Evolutionary conservation across 2,329 filamentous ascomycete species (phyloP).

Genomic region (Tolypocladium pustulatum): DNA sequence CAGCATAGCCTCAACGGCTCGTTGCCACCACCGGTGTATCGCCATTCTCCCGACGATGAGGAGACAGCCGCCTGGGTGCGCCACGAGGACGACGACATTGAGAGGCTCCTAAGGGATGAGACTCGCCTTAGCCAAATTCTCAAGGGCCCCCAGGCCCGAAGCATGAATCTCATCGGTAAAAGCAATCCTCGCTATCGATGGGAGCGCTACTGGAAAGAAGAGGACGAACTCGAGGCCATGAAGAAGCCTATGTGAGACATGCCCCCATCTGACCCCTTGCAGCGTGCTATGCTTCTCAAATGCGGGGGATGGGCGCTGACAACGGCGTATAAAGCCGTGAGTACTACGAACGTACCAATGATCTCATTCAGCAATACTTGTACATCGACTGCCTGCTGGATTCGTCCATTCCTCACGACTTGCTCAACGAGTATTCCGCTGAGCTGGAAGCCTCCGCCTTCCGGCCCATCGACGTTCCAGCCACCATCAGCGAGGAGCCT

Average conservation of each 20-base stretch:
- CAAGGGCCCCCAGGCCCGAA: conserved; percentile 63
- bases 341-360: conserved; percentile 87
- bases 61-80: conserved; percentile 14
- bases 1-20: conserved; percentile 20
- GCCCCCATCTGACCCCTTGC: neutral
- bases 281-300: neutral
- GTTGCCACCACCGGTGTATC: conserved; percentile 10
- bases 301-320: conserved; percentile 2
- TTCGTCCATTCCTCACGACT: conserved; percentile 81
- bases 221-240: conserved; percentile 63
- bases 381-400: conserved; percentile 89
- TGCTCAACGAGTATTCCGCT: conserved; percentile 77
- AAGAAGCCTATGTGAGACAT: conserved; percentile 52
- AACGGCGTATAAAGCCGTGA: conserved; percentile 41
- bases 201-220: conserved; percentile 77
- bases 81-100: conserved; percentile 31
- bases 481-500: conserved; percentile 66
- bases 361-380: conserved; percentile 79
- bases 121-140: conserved; percentile 49
- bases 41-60: conserved; percentile 19
- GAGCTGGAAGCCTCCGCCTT: conserved; percentile 46
- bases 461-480: conserved; percentile 50
- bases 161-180: conserved; percentile 79
- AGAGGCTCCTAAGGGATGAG: conserved; percentile 40
- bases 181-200: conserved; percentile 79